phyloP scores from a whole-genome alignment of 441 rosid genomes.

The Populus hybrid region DNA sequence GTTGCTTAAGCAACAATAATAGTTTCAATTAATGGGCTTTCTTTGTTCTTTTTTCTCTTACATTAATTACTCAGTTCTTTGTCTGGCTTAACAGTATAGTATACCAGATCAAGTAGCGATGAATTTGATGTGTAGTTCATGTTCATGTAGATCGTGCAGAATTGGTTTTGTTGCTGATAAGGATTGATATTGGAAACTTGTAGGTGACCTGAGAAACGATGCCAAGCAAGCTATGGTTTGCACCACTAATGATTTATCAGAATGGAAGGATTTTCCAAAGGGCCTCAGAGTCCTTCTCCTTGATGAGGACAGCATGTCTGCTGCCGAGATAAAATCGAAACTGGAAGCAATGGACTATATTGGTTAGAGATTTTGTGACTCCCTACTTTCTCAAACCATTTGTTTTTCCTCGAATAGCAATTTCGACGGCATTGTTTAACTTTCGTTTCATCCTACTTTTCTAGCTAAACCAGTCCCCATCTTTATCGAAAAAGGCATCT shows the following conservation, averaged over 20 bases:
- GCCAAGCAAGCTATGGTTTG: conserved; percentile 98
- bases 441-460: conserved; percentile 14
- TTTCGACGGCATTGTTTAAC: conserved; percentile 8
- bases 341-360: conserved; percentile 90
- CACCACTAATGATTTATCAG: conserved; percentile 78
- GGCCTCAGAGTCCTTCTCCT: conserved; percentile 93
- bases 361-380: conserved; percentile 52
- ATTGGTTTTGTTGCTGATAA: conserved; percentile 23
- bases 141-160: conserved; percentile 32
- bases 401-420: conserved; percentile 14
- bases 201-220: conserved; percentile 76
- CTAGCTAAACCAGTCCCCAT: conserved; percentile 10
- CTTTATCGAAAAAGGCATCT: conserved; percentile 14
- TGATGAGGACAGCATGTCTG: conserved; percentile 52
- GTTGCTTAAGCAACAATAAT: not conserved
- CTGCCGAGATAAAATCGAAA: conserved; percentile 62
- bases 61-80: not conserved
- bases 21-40: not conserved
- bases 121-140: conserved; percentile 15
- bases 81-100: not conserved
- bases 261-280: conserved; percentile 92
- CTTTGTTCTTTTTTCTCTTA: not conserved
- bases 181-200: conserved; percentile 31
- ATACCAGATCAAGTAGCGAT: not conserved
- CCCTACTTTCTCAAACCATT: conserved; percentile 2